A percentile compares a stretch with the other conserved stretches of the same genome.
Conservation (phyloP, 306 rosid species). For the Ormosia emarginata region DNA sequence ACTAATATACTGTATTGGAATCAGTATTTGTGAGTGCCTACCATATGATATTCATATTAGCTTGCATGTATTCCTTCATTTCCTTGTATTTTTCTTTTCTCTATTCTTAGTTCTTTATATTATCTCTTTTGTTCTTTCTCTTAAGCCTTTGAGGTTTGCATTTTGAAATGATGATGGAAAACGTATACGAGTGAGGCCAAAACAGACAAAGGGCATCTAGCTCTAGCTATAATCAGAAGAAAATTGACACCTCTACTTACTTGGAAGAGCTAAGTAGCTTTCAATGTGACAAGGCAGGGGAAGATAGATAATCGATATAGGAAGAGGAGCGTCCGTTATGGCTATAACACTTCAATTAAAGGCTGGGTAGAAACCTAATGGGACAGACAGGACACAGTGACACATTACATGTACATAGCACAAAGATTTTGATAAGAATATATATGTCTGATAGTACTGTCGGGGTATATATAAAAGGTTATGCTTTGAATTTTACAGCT, state of each 20-base stretch:
- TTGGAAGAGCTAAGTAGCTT: neutral
- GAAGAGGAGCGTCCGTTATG: constrained; percentile 35
- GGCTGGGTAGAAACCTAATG: constrained; percentile 26
- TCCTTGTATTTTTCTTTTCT: neutral
- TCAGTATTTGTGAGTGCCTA: constrained; percentile 20
- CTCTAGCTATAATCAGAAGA: constrained; percentile 13
- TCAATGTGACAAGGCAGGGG: constrained; percentile 24
- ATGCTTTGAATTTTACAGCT: constrained; percentile 18
- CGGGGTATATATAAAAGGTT: constrained; percentile 27
- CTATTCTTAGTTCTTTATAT: neutral
- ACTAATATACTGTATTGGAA: neutral
- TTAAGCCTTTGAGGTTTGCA: neutral
- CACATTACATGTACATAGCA: neutral
- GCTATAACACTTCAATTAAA: constrained; percentile 11
- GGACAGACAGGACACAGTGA: constrained; percentile 11
- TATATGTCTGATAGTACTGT: constrained; percentile 24
- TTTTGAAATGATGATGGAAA: constrained; percentile 24
- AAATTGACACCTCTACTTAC: constrained; percentile 8
- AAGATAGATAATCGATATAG: constrained; percentile 1
- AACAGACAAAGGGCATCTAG: constrained; percentile 38
- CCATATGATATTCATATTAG: constrained; percentile 12
- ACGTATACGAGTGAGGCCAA: constrained; percentile 14
- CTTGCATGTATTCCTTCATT: neutral
- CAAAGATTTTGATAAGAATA: constrained; percentile 26
- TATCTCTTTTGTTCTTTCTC: neutral